These are phyloP conservation scores for Talaromyces sp. DNA, from an alignment of 2,329 filamentous ascomycete genomes.

Conservation along the genomic window DNA sequence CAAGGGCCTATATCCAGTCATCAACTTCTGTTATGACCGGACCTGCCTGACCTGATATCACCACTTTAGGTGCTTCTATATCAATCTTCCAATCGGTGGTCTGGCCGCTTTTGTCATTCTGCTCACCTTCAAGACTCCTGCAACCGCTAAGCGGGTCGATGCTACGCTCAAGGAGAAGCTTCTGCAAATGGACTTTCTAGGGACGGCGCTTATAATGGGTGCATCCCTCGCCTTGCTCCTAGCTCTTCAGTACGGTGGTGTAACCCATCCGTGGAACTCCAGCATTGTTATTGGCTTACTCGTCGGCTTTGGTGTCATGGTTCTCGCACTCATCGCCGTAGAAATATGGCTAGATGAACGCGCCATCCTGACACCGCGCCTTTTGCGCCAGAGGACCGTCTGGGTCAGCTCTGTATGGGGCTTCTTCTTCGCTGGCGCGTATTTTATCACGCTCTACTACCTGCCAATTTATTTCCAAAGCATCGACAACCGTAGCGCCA, in stretches of 20 bases:
- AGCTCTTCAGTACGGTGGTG: conserved; percentile 21
- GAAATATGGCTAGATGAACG: conserved; percentile 10
- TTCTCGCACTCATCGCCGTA: conserved; percentile 14
- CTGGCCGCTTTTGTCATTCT: conserved; percentile 12
- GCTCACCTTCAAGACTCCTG: conserved; percentile 20
- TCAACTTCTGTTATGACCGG: background rate
- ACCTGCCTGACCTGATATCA: background rate
- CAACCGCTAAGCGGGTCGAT: background rate
- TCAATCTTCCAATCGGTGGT: conserved; percentile 15
- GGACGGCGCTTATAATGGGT: conserved; percentile 15
- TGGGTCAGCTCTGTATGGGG: conserved; percentile 23
- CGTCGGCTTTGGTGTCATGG: conserved; percentile 13
- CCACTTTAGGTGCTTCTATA: conserved; percentile 15
- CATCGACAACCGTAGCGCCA: conserved; percentile 19
- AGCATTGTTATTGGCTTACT: conserved; percentile 16
- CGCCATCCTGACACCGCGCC: conserved; percentile 27
- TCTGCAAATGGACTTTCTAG: conserved; percentile 18
- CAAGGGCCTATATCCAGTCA: background rate
- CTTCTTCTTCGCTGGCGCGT: conserved; percentile 29
- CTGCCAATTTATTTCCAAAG: conserved; percentile 13
- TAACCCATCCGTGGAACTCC: conserved; percentile 17
- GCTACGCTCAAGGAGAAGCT: conserved; percentile 16
- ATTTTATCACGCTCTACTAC: conserved; percentile 29
- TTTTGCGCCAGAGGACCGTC: conserved; percentile 34
- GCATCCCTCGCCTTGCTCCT: conserved; percentile 18